These are phyloP conservation scores for Annulohypoxylon moriforme DNA, from an alignment of 495 filamentous ascomycete genomes.

Conservation along the genomic window DNA sequence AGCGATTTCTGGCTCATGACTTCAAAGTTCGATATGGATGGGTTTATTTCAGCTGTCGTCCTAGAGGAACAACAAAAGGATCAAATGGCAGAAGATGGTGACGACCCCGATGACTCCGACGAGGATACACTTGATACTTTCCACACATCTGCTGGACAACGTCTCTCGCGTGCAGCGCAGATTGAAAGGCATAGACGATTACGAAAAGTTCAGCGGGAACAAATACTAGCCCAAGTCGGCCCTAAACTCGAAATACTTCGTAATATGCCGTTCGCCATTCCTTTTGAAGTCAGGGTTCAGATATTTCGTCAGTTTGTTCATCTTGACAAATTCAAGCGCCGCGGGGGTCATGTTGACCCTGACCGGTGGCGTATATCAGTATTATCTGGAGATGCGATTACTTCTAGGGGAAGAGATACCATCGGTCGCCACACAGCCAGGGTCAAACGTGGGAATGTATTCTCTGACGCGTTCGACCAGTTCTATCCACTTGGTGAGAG, in stretches of 20 bases:
- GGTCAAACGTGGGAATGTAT: slow-evolving; percentile 82
- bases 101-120: slow-evolving; percentile 44
- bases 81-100: slow-evolving; percentile 43
- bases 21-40: slow-evolving; percentile 87
- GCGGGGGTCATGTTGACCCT: slow-evolving; percentile 80
- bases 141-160: slow-evolving; percentile 41
- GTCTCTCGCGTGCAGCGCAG: slow-evolving; percentile 51
- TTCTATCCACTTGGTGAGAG: slow-evolving; percentile 85
- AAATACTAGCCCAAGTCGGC: slow-evolving; percentile 77
- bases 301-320: slow-evolving; percentile 93
- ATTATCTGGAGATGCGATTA: slow-evolving; percentile 50
- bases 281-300: slow-evolving; percentile 89
- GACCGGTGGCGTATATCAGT: slow-evolving; percentile 81
- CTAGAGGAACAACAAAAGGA: slow-evolving; percentile 82
- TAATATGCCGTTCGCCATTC: slow-evolving; percentile 97
- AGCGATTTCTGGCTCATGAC: slow-evolving; percentile 95
- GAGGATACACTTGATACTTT: slow-evolving; percentile 29
- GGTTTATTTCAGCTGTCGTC: slow-evolving; percentile 88
- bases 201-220: slow-evolving; percentile 71
- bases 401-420: slow-evolving; percentile 56
- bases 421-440: slow-evolving; percentile 80
- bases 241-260: slow-evolving; percentile 90
- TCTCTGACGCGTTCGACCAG: slow-evolving; percentile 85
- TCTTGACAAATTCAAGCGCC: slow-evolving; percentile 80
- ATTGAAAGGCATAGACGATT: slow-evolving; percentile 63